Evolutionary conservation across 345 rosid species (phyloP).

Genomic region (Gossypium bickii): DNA sequence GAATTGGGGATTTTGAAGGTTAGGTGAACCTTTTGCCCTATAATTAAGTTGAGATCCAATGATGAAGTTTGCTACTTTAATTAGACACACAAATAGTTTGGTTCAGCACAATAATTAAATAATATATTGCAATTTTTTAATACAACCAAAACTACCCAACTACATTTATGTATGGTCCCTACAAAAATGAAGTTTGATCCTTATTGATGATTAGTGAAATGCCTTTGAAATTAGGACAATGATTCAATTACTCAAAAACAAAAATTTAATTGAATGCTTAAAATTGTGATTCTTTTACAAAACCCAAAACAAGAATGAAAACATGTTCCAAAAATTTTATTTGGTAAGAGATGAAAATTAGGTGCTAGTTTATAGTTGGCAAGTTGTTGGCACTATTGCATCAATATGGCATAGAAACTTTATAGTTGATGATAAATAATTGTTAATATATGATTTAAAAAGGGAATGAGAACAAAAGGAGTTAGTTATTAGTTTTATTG

Average conservation of each 20-base stretch:
- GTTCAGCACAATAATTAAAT: background rate
- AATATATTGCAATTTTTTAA: background rate
- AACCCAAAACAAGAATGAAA: background rate
- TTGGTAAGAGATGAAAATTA: background rate
- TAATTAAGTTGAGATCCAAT: conserved; percentile 9
- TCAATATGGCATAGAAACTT: conserved; percentile 1
- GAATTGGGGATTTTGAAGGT: background rate
- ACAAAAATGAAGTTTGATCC: background rate
- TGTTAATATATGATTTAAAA: conserved; percentile 10
- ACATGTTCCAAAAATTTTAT: background rate
- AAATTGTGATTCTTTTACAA: background rate
- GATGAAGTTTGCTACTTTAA: conserved; percentile 6
- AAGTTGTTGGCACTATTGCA: conserved; percentile 6
- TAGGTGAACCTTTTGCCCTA: background rate
- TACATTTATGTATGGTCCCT: background rate
- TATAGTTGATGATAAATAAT: conserved; percentile 11
- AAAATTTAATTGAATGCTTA: background rate
- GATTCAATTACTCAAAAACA: background rate
- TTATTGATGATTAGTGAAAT: conserved; percentile 3
- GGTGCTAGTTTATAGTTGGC: background rate
- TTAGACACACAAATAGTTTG: background rate
- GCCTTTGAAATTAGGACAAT: too few relatives aligned
- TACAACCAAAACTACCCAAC: conserved; percentile 2
- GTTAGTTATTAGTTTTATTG: background rate
- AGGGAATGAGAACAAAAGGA: conserved; percentile 22